phyloP scores from a whole-genome alignment of 176 grass and related monocot species.

The Oryza glaberrima region DNA sequence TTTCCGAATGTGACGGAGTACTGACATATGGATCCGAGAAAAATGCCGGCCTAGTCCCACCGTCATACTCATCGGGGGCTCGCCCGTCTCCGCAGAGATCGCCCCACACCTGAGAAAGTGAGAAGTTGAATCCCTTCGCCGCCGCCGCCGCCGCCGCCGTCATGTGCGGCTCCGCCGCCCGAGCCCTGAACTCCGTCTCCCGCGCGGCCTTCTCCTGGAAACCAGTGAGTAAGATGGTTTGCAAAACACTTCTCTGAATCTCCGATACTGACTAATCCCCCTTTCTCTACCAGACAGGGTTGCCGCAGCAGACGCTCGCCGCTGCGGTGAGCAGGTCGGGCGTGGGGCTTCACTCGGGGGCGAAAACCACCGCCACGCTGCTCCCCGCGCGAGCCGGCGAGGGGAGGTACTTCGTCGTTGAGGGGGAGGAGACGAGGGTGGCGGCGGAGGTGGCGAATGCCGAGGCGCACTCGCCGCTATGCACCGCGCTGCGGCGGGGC shows the following conservation, averaged over 20 bases:
- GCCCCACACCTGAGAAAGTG: no score
- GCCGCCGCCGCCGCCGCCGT: background rate
- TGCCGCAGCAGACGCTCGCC: conserved; percentile 70
- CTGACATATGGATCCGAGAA: background rate
- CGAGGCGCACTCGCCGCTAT: conserved; percentile 60
- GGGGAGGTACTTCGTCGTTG: conserved; percentile 73
- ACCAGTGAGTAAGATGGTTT: conserved; percentile 41
- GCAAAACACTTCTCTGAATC: background rate
- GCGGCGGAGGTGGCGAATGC: conserved; percentile 59
- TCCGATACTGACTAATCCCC: background rate
- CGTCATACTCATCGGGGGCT: background rate
- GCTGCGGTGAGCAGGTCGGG: conserved; percentile 58
- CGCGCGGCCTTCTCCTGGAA: conserved; percentile 61
- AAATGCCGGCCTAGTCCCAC: background rate
- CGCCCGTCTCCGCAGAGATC: no score
- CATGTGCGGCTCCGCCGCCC: conserved; percentile 27
- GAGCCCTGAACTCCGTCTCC: conserved; percentile 47
- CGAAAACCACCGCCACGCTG: conserved; percentile 47
- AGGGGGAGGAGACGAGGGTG: conserved; percentile 42
- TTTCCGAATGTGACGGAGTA: no score
- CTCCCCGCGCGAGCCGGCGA: conserved; percentile 81
- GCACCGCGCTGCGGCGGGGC: conserved; percentile 63
- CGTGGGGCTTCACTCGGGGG: conserved; percentile 74
- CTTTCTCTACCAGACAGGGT: conserved; percentile 51
- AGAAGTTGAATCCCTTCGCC: background rate